phyloP scores from a whole-genome alignment of 805 yeast species.

The Teunomyces barrocoloradensis region DNA sequence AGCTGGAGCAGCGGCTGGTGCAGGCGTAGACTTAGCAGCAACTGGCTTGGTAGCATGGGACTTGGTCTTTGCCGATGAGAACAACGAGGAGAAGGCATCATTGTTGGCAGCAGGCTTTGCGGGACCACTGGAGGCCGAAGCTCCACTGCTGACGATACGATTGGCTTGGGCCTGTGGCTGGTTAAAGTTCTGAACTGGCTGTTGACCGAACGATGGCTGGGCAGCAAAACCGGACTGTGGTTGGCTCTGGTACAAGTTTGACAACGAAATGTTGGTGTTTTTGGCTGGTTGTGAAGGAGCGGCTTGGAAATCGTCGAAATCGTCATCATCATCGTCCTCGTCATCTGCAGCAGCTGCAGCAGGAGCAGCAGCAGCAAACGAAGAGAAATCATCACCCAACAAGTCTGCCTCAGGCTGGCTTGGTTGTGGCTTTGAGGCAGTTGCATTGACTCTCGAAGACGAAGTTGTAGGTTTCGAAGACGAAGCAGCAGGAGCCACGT shows the following conservation, averaged over 20 bases:
- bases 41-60: constrained; percentile 15
- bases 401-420: constrained; percentile 45
- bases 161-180: constrained; percentile 6
- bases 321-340: constrained; percentile 58
- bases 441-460: constrained; percentile 34
- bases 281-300: constrained; percentile 41
- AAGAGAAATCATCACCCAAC: constrained; percentile 43
- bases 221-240: constrained; percentile 13
- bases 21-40: constrained; percentile 3
- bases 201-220: neutral
- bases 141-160: constrained; percentile 12
- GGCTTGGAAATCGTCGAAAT: constrained; percentile 81
- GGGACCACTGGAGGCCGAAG: constrained; percentile 36
- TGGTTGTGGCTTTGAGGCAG: constrained; percentile 28
- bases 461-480: constrained; percentile 27
- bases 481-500: constrained; percentile 29
- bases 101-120: constrained; percentile 32
- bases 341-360: constrained; percentile 9
- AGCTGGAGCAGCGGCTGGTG: constrained; percentile 11
- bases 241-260: constrained; percentile 26
- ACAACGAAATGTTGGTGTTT: constrained; percentile 18
- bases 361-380: constrained; percentile 18
- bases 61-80: constrained; percentile 60
- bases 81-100: constrained; percentile 73
- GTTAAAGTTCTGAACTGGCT: constrained; percentile 1